Evolutionary conservation across 208 protist species (phyloP).

Genomic region (Leishmania martiniquensis): DNA sequence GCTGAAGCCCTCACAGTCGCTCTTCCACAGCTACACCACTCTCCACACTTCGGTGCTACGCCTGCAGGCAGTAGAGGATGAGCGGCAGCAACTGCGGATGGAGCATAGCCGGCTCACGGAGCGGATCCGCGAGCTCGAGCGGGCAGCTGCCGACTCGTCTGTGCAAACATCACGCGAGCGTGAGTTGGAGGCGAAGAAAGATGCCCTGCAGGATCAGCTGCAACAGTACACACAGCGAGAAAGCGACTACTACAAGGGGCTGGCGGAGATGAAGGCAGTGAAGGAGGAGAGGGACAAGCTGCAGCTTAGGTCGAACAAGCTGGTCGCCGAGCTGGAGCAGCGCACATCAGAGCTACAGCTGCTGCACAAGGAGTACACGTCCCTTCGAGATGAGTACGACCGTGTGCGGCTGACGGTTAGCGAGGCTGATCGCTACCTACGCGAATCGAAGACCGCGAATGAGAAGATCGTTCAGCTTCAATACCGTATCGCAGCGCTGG

Average conservation of each 20-base stretch:
- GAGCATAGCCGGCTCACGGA: slow-evolving; percentile 35
- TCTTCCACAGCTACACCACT: slow-evolving; percentile 49
- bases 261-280: slow-evolving; percentile 38
- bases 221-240: slow-evolving; percentile 48
- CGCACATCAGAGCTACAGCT: slow-evolving; percentile 55
- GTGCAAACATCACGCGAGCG: slow-evolving; percentile 49
- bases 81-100: slow-evolving; percentile 40
- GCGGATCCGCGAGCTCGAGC: slow-evolving; percentile 60
- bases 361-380: slow-evolving; percentile 66
- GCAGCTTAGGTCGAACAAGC: slow-evolving; percentile 3
- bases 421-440: slow-evolving; percentile 46
- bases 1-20: slow-evolving; percentile 44
- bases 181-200: slow-evolving; percentile 48
- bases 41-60: slow-evolving; percentile 42
- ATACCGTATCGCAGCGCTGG: slow-evolving; percentile 38
- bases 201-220: slow-evolving; percentile 47
- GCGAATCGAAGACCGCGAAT: slow-evolving; percentile 39
- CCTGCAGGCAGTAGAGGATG: slow-evolving; percentile 39
- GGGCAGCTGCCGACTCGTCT: slow-evolving; percentile 38
- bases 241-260: slow-evolving; percentile 58
- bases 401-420: slow-evolving; percentile 35
- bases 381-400: slow-evolving; percentile 63
- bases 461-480: slow-evolving; percentile 49
- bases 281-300: slow-evolving; percentile 28
- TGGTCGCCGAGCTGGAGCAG: slow-evolving; percentile 40